Conservation (phyloP, 148 eudicot genomes). For the Rheum nobile region DNA sequence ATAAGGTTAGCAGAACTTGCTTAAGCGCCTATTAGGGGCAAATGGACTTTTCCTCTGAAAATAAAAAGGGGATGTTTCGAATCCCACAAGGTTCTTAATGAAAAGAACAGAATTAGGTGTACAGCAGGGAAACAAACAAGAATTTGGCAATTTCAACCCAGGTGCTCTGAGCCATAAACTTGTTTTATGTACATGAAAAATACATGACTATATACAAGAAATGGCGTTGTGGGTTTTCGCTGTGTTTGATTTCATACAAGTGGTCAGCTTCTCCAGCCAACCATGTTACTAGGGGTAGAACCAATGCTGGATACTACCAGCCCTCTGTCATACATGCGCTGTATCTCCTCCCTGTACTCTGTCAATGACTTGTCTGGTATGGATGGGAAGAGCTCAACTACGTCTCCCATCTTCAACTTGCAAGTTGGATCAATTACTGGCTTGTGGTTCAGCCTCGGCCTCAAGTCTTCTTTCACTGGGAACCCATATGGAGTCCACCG, state of each 20-base stretch:
- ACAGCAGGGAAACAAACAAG: background rate
- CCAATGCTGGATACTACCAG: slow-evolving; percentile 21
- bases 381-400: slow-evolving; percentile 72
- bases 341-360: slow-evolving; percentile 81
- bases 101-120: background rate
- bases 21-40: too few relatives aligned
- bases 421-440: slow-evolving; percentile 58
- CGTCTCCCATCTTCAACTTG: slow-evolving; percentile 89
- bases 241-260: background rate
- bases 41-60: background rate
- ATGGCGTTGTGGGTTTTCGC: slow-evolving; percentile 23
- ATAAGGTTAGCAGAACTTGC: background rate
- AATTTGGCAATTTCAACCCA: slow-evolving; percentile 6
- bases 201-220: slow-evolving; percentile 6
- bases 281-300: slow-evolving; percentile 15
- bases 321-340: slow-evolving; percentile 78
- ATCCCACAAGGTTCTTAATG: background rate
- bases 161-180: slow-evolving; percentile 4
- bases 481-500: slow-evolving; percentile 60
- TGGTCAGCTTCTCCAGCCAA: slow-evolving; percentile 28
- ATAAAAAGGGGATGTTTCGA: background rate
- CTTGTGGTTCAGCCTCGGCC: slow-evolving; percentile 67
- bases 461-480: slow-evolving; percentile 55
- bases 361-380: slow-evolving; percentile 66
- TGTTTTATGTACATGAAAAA: slow-evolving; percentile 6